Evolutionary conservation across 371 early-diverging fungal genomes (phyloP).

Genomic region (Lichtheimia hyalospora): DNA sequence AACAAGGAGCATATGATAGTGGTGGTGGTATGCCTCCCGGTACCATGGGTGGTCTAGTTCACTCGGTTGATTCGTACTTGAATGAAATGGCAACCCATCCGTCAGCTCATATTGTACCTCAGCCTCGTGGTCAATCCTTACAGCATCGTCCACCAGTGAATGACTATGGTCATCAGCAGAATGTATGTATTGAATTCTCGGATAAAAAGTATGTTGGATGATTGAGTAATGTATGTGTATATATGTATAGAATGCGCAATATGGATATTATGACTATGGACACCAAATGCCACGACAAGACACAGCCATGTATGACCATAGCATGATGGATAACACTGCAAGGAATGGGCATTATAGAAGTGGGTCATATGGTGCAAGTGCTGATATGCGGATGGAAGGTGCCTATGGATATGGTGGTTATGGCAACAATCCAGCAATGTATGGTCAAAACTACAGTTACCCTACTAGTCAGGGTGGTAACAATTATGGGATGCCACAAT

Average conservation of each 20-base stretch:
- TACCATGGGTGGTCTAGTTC: slow-evolving; percentile 12
- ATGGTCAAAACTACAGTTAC: slow-evolving; percentile 4
- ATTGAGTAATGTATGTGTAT: no score
- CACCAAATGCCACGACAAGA: background rate
- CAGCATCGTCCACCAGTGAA: slow-evolving; percentile 6
- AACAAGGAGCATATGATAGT: slow-evolving; percentile 12
- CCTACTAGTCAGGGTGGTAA: slow-evolving; percentile 3
- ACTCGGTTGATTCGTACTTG: slow-evolving; percentile 9
- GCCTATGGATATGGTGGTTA: background rate
- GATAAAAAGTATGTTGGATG: no score
- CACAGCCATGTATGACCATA: background rate
- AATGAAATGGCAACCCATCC: slow-evolving; percentile 11
- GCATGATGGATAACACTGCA: background rate
- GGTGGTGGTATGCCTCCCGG: slow-evolving; percentile 5
- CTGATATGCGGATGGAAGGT: background rate
- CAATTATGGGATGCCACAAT: slow-evolving; percentile 9
- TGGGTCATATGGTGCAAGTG: slow-evolving; percentile 4
- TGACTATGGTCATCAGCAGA: slow-evolving; percentile 11
- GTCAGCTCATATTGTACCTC: slow-evolving; percentile 11
- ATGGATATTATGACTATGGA: slow-evolving; percentile 15
- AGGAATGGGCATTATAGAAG: slow-evolving; percentile 5
- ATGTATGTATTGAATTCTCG: slow-evolving; percentile 4
- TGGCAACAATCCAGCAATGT: slow-evolving; percentile 18
- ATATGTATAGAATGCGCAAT: slow-evolving; percentile 13
- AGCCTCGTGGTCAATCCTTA: slow-evolving; percentile 17